Conservation (phyloP, 495 filamentous ascomycete genomes). For the Podospora pseudopauciseta region DNA sequence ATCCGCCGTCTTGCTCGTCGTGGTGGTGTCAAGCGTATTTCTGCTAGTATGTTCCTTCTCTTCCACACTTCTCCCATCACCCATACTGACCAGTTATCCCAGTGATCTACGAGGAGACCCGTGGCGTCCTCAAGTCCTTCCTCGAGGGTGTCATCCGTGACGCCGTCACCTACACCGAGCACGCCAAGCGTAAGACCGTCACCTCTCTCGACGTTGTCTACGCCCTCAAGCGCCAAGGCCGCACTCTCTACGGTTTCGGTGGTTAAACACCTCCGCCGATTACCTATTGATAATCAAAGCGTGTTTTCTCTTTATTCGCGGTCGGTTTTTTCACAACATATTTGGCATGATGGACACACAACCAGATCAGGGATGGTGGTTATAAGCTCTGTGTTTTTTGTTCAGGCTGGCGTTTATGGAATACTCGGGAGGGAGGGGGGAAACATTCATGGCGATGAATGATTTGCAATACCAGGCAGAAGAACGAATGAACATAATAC, state of each 20-base stretch:
- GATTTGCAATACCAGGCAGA: not conserved
- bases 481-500: not conserved
- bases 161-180: slow-evolving; percentile 95
- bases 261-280: slow-evolving; percentile 58
- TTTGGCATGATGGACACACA: slow-evolving; percentile 1
- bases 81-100: slow-evolving; percentile 41
- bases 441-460: not conserved
- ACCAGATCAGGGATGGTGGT: not conserved
- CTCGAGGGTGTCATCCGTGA: slow-evolving; percentile 99
- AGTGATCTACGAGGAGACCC: slow-evolving; percentile 99
- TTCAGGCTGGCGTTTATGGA: slow-evolving; percentile 4
- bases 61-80: slow-evolving; percentile 55
- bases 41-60: slow-evolving; percentile 65
- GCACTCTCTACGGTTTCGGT: slow-evolving; percentile 98
- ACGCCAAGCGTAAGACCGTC: slow-evolving; percentile 97
- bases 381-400: not conserved
- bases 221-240: slow-evolving; percentile 90
- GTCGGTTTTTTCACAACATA: not conserved
- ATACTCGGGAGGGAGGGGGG: not conserved
- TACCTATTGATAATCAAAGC: not conserved
- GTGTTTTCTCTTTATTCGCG: slow-evolving; percentile 4
- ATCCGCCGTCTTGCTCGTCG: slow-evolving; percentile 99
- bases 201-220: slow-evolving; percentile 95
- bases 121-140: slow-evolving; percentile 99
- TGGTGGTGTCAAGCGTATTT: slow-evolving; percentile 99